A percentile compares a stretch with the other conserved stretches of the same genome.
Evolutionary conservation across 768 basidiomycete genomes (phyloP).

Genomic region (Tylopilus vinaceipallidus): DNA sequence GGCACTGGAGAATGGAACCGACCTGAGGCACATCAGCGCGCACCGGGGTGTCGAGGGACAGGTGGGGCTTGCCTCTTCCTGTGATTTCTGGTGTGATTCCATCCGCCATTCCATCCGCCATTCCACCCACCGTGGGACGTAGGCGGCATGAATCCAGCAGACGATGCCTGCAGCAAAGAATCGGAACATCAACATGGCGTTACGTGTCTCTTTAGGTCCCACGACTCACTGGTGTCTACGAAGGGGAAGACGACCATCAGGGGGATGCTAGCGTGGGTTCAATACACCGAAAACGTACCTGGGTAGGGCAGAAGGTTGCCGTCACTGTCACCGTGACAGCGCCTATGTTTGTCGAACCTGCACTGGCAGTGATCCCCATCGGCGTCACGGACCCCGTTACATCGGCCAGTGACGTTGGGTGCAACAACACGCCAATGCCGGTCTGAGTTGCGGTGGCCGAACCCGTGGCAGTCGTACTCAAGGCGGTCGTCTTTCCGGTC

Average conservation of each 20-base stretch:
- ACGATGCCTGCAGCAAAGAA: not conserved
- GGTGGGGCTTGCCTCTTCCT: slow-evolving; percentile 1
- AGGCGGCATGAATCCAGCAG: not conserved
- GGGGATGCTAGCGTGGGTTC: not conserved
- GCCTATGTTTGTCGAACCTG: no score
- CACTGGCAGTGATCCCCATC: no score
- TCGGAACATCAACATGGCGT: not conserved
- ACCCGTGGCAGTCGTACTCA: not conserved
- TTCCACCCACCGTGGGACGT: not conserved
- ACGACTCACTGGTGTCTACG: not conserved
- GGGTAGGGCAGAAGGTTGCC: slow-evolving; percentile 9
- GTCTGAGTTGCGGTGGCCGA: not conserved
- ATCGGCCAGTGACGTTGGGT: not conserved
- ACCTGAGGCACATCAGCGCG: slow-evolving; percentile 7
- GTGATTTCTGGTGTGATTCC: not conserved
- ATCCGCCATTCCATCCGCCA: not conserved
- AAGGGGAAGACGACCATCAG: not conserved
- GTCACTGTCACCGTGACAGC: slow-evolving; percentile 21
- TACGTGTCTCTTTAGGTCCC: not conserved
- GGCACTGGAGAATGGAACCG: not conserved
- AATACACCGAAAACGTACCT: slow-evolving; percentile 5
- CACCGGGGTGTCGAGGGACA: not conserved
- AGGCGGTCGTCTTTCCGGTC: not conserved
- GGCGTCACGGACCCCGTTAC: not conserved
- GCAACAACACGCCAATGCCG: slow-evolving; percentile 5